phyloP scores from a whole-genome alignment of 306 rosid species.

The Vigna unguiculata region DNA sequence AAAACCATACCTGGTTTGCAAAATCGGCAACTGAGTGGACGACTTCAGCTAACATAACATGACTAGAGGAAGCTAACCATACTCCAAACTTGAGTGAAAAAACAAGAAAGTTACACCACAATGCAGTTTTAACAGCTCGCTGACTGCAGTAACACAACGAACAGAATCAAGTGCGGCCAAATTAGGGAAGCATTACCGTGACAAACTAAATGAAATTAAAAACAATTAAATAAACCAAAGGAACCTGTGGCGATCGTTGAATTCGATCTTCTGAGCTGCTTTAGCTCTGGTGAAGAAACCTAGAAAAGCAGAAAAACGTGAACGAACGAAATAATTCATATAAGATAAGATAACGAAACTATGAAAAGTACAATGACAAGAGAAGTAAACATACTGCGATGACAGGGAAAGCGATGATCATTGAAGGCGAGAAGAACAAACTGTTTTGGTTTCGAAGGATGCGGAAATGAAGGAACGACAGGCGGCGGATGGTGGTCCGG shows the following conservation, averaged over 20 bases:
- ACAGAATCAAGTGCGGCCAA: slow-evolving; percentile 10
- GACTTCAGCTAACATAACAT: slow-evolving; percentile 94
- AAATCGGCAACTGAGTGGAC: slow-evolving; percentile 92
- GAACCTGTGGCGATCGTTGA: slow-evolving; percentile 84
- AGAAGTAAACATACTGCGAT: slow-evolving; percentile 55
- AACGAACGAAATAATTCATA: not conserved
- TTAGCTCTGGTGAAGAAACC: slow-evolving; percentile 86
- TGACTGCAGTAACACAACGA: slow-evolving; percentile 59
- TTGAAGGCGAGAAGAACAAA: slow-evolving; percentile 45
- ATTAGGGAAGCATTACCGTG: not conserved
- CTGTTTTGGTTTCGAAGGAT: slow-evolving; percentile 41
- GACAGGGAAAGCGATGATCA: slow-evolving; percentile 45
- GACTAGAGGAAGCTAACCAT: slow-evolving; percentile 84
- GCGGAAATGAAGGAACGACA: slow-evolving; percentile 6
- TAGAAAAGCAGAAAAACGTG: slow-evolving; percentile 28
- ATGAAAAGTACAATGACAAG: not conserved
- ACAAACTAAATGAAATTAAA: not conserved
- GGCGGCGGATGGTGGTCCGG: slow-evolving; percentile 37
- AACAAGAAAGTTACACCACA: slow-evolving; percentile 98
- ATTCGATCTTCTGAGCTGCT: slow-evolving; percentile 60
- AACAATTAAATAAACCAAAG: not conserved
- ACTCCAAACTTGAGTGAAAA: slow-evolving; percentile 98
- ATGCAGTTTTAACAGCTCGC: slow-evolving; percentile 91
- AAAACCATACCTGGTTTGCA: slow-evolving; percentile 79
- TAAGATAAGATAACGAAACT: not conserved